Evolutionary conservation across 78 protist genomes (phyloP), one percentile per base, ranked within the genome.

Genomic region (Dictyostelium citrinum): DNA sequence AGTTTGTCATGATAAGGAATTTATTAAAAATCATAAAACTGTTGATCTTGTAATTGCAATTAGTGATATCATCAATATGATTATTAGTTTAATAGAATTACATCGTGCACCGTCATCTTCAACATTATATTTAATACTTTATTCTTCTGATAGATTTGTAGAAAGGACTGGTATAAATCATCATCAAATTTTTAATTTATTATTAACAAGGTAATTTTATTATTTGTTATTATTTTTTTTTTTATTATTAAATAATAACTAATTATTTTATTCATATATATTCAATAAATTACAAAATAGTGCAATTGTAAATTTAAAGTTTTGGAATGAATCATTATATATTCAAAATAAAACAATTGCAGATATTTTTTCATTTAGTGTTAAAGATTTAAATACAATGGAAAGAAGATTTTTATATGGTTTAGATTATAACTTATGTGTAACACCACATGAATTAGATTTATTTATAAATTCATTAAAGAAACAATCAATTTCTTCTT

Each of bases 331-430:
- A 58, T 39, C 70, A 4, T 16, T 88, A 14, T 88, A 88, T 75
- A 88, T 88, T 78, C 93, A 88, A 78, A 88, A 88, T 58, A 88
- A 88, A 88, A 88, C 93, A 55, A 88, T 88, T 78, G 93, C 93
- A 8, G 93, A 88, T 78, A 88, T 88, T 11, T 88, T 88, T 68
- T 78, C 85, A 16, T 88, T 88, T 43, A 78, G 76, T 67, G 93
- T 88, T 27, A 88, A 88, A 49, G 93, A 88, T 46, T 68, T 88
- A 68, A 88, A 88, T 68, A 78, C 85, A 76, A 88, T 88, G 93
- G 93, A 88, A 78, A 76, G 93, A 88, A 76, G 93, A 68, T 88
- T 88, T 43, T 43, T 88, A 29, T 88, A 60, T 49, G 93, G 93
- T 46, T 46, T 88, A 8, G 93, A 88, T 58, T 88, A 88, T 39